Evolutionary conservation across 768 basidiomycete species (phyloP).

Genomic region (Candolleomyces eurysporus): DNA sequence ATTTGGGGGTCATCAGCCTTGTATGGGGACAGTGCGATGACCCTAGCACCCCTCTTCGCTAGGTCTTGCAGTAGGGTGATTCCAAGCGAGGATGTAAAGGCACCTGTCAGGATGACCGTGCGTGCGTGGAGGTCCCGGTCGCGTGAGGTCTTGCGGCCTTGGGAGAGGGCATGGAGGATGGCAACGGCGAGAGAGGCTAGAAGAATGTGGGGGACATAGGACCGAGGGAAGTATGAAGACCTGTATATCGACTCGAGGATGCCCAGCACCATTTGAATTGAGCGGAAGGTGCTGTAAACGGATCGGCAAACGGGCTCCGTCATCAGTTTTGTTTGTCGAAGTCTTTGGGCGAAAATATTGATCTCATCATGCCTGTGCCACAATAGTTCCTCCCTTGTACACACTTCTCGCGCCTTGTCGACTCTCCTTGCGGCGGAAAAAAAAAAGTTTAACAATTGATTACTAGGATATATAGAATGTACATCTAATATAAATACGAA

Average conservation of each 20-base stretch:
- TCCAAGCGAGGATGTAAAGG: not conserved
- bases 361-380: too few relatives aligned
- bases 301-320: too few relatives aligned
- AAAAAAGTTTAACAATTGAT: too few relatives aligned
- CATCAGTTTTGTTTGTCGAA: not conserved
- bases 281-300: not conserved
- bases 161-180: conserved; percentile 57
- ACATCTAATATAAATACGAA: too few relatives aligned
- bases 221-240: conserved; percentile 47
- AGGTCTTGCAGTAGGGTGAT: not conserved
- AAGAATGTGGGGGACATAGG: conserved; percentile 55
- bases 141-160: conserved; percentile 67
- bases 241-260: conserved; percentile 23
- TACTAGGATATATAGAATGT: too few relatives aligned
- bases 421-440: too few relatives aligned
- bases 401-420: too few relatives aligned
- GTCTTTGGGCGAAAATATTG: too few relatives aligned
- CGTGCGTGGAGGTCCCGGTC: conserved; percentile 77
- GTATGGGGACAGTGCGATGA: conserved; percentile 67
- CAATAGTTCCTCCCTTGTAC: too few relatives aligned
- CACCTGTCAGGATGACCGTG: conserved; percentile 67
- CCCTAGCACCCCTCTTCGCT: conserved; percentile 3
- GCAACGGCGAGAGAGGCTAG: conserved; percentile 43
- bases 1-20: conserved; percentile 67
- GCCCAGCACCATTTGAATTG: conserved; percentile 25